Evolutionary conservation across 768 basidiomycete species (phyloP), one percentile per base, ranked within the genome.

Genomic region (Trametes maxima): DNA sequence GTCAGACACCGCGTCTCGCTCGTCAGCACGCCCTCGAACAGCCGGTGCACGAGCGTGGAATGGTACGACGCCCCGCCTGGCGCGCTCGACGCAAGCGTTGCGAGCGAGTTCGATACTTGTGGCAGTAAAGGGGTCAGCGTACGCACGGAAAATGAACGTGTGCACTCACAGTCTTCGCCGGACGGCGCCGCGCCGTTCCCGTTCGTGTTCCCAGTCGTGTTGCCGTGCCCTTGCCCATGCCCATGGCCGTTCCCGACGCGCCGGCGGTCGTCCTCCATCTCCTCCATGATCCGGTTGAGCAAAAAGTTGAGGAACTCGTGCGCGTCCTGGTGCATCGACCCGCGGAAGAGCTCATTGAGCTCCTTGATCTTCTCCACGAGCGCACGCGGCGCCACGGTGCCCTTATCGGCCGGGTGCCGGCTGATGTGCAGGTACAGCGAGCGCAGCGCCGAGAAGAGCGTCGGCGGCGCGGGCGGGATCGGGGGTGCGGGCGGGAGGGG

Each of bases 1-100:
- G 95, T 95, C 65, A 99, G 77, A 76, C 97, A 99, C 28, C 95
- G 86, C 25, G 97, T 99, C 79, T 99, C 97, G 73, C 95, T 98
- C 10, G 97, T 98, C 62, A 99, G 76, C 1, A 85, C 81, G 28
- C 97, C 97, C 73, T 98, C 94, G 68, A 98, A 98, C 52, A 98
- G 83, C 56, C 84, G 86, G 69, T 98, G 97, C 1, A 98, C 88
- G 64, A 97, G 85, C 0, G 95, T 96, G 35, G 84, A 76, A 37
- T 69, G 53, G 45, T 60, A 57, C 35, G 54, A n/a, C 10, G 45
- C 12, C 14, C 60, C 40, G 2, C 59, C 77, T 33, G 79, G 75
- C 37, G 78, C 69, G 21, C 76, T 71, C 5, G 79, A 77, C 17
- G 79, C 79, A 6, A 87, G 74, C 16, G 88, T 86, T 13, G 77